Evolutionary conservation across 1,284 basidiomycete genomes (phyloP), one percentile per base, ranked within the genome.

Genomic region (Crucibulum cyathiforme): DNA sequence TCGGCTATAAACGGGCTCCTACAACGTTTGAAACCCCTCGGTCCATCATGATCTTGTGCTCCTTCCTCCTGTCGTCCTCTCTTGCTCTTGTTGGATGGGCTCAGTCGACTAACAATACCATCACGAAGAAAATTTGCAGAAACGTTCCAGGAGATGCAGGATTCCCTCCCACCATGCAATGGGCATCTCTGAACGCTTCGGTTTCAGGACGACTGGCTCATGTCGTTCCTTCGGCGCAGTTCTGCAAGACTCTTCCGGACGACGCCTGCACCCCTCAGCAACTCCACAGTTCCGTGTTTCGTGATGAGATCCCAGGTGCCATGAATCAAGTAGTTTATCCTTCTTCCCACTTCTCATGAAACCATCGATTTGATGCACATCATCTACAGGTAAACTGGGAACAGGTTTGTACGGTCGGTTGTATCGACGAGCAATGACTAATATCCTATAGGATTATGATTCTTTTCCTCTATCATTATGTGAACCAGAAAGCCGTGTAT

Each of bases 141-240:
- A 63, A 62, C 36, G 52, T 58, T 2, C 63, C 63, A 7, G 64
- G 63, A 37, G 63, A 67, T 49, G 15, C 58, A 12, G 57, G 58
- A 2, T 71, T 66, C 58, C 70, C 70, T 17, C 57, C 66, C 8
- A 45, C 46, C 9, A 56, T 59, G 35, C 55, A 62, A 36, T 71
- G 70, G 70, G 54, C 60, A 34, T 58, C 65, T n/a, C 58, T 71
- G 24, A 71, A 70, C 50, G 17, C 57, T 7, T 63, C 69, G 15
- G 47, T 71, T 5, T 59, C 63, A 31, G 69, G 69, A 5, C 58
- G 60, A 41, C 61, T 71, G 17, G 63, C 68, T 43, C 56, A 65
- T 24, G 63, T 67, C 13, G 61, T 68, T 9, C 70, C 70, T 24
- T 58, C 67, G n/a, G 68, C 55, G 10, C 41, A 64, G 41, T 64